Percentiles rank a stretch among this genome's conserved stretches.
Evolutionary conservation across 192 early-diverging fungal genomes (phyloP).

Genomic region (Gamsiella multidivaricata): DNA sequence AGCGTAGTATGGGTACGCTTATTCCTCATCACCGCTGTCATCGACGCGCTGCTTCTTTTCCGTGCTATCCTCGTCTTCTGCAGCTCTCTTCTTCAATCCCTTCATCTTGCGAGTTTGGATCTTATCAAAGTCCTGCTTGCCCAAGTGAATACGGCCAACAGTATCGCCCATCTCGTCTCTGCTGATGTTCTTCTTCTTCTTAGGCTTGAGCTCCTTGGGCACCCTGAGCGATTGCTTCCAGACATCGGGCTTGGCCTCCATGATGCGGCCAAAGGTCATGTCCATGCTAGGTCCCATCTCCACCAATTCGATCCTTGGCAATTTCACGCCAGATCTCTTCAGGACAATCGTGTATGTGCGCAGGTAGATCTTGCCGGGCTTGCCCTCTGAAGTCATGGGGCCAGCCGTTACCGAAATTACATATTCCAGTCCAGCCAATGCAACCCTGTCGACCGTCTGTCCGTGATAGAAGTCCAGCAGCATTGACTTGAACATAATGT

Average conservation of each 20-base stretch:
- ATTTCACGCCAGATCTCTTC: constrained; percentile 88
- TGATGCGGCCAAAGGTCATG: constrained; percentile 79
- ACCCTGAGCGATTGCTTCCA: constrained; percentile 86
- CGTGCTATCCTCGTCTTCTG: constrained; percentile 43
- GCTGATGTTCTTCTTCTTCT: constrained; percentile 94
- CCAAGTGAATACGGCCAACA: constrained; percentile 91
- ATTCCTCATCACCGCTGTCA: constrained; percentile 54
- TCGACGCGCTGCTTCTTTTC: constrained; percentile 58
- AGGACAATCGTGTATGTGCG: constrained; percentile 83
- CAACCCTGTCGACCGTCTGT: constrained; percentile 77
- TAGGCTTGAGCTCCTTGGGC: constrained; percentile 87
- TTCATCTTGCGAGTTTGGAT: constrained; percentile 99
- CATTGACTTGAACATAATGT: constrained; percentile 83
- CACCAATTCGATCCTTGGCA: constrained; percentile 90
- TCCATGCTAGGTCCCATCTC: constrained; percentile 95
- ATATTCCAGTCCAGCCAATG: constrained; percentile 90
- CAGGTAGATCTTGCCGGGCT: constrained; percentile 77
- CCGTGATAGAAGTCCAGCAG: constrained; percentile 93
- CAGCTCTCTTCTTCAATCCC: constrained; percentile 81
- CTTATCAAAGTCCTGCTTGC: constrained; percentile 90
- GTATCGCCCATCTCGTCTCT: constrained; percentile 92
- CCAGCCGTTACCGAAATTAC: constrained; percentile 86
- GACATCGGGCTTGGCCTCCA: constrained; percentile 79
- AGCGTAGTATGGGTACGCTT: no score
- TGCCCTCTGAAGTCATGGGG: constrained; percentile 66